phyloP scores from a whole-genome alignment of 805 yeast genomes.

The Saturnispora zaruensis region DNA sequence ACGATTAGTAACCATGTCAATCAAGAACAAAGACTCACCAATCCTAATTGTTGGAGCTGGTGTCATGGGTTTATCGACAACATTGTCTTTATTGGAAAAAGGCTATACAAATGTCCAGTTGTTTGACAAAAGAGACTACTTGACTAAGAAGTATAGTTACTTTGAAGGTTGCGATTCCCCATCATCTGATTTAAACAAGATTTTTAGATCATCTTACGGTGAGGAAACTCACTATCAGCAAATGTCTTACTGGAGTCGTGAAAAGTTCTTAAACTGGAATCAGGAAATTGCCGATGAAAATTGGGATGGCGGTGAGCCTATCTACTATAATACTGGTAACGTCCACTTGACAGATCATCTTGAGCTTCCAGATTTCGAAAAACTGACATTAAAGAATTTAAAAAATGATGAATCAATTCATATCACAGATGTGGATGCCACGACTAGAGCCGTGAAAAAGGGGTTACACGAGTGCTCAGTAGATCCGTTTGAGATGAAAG shows the following conservation, averaged over 20 bases:
- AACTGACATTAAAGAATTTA: slow-evolving; percentile 14
- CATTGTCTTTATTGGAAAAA: slow-evolving; percentile 17
- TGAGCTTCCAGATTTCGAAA: slow-evolving; percentile 12
- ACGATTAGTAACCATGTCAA: not conserved
- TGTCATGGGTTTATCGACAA: slow-evolving; percentile 44
- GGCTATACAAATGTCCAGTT: slow-evolving; percentile 16
- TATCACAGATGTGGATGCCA: slow-evolving; percentile 13
- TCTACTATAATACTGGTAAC: slow-evolving; percentile 15
- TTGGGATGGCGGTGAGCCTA: slow-evolving; percentile 14
- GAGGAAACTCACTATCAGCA: slow-evolving; percentile 14
- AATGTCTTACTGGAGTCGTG: slow-evolving; percentile 14
- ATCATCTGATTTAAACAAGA: slow-evolving; percentile 19
- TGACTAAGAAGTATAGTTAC: slow-evolving; percentile 13
- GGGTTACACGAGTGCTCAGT: slow-evolving; percentile 15
- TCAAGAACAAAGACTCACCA: slow-evolving; percentile 8
- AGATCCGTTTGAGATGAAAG: slow-evolving; percentile 13
- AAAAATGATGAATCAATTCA: slow-evolving; percentile 7
- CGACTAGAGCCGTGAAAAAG: not conserved
- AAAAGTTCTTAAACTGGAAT: slow-evolving; percentile 16
- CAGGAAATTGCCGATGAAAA: slow-evolving; percentile 12
- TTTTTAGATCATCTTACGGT: slow-evolving; percentile 17
- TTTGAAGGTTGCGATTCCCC: slow-evolving; percentile 18
- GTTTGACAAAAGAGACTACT: slow-evolving; percentile 15
- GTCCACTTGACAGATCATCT: slow-evolving; percentile 12
- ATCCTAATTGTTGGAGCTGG: slow-evolving; percentile 40